Conservation (phyloP, 768 basidiomycete species). For the Trametes cinnabarina region DNA sequence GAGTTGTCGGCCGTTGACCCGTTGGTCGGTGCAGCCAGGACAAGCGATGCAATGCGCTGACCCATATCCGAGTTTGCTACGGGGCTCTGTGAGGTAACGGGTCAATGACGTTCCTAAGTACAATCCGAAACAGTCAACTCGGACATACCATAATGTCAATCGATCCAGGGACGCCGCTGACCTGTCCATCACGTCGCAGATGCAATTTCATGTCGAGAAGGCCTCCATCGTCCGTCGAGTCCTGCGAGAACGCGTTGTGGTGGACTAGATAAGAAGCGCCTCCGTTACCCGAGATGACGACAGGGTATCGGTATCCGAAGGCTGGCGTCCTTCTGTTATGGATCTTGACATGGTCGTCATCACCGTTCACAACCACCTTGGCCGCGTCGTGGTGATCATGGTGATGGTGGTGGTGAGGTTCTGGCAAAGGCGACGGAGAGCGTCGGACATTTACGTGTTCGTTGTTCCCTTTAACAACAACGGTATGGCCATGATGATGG, state of each 20-base stretch:
- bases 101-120: not conserved
- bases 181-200: constrained; percentile 7
- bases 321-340: not conserved
- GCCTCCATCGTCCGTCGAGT: not conserved
- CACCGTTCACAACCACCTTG: constrained; percentile 3
- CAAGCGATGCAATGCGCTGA: constrained; percentile 40
- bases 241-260: not conserved
- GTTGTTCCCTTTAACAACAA: constrained; percentile 23
- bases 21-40: constrained; percentile 29
- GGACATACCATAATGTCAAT: constrained; percentile 50
- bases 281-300: constrained; percentile 4
- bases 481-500: not conserved
- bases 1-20: constrained; percentile 17
- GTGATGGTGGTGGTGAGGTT: constrained; percentile 10
- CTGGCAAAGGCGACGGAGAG: not conserved
- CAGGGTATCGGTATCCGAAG: not conserved
- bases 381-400: not conserved
- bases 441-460: constrained; percentile 24
- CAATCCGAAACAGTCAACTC: constrained; percentile 3
- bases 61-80: constrained; percentile 32
- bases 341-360: constrained; percentile 2
- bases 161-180: constrained; percentile 36
- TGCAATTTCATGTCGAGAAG: not conserved
- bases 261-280: not conserved
- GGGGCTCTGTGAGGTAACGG: constrained; percentile 31